Conservation (phyloP, 768 basidiomycete species). For the Rhizopogon salebrosus region DNA sequence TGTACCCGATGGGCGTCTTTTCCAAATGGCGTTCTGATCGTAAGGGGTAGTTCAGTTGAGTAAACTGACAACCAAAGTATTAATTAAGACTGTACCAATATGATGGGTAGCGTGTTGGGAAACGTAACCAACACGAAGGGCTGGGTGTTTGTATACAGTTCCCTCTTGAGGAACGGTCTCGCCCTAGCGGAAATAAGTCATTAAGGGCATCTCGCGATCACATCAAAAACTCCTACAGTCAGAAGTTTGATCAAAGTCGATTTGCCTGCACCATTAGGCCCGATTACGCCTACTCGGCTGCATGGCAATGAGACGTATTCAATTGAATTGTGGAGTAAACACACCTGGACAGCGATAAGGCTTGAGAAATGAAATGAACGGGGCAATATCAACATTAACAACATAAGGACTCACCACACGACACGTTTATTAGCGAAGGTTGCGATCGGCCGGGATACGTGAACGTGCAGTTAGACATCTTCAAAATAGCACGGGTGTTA, state of each 20-base stretch:
- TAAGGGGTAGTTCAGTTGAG: too few species aligned
- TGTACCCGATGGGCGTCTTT: constrained; percentile 94
- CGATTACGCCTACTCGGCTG: constrained; percentile 88
- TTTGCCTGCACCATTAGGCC: constrained; percentile 95
- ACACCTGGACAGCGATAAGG: constrained; percentile 86
- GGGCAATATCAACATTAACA: not conserved
- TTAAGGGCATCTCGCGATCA: constrained; percentile 4
- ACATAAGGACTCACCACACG: constrained; percentile 44
- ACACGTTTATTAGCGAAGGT: constrained; percentile 83
- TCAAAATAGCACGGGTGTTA: constrained; percentile 92
- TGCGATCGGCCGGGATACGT: constrained; percentile 82
- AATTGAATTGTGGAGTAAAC: constrained; percentile 21
- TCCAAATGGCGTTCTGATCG: constrained; percentile 81
- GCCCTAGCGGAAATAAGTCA: constrained; percentile 44
- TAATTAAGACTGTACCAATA: constrained; percentile 48
- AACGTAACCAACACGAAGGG: constrained; percentile 92
- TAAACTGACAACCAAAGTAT: constrained; percentile 10
- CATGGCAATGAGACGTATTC: constrained; percentile 17
- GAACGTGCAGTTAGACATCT: constrained; percentile 86
- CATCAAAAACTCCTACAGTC: constrained; percentile 49
- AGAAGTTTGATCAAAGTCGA: constrained; percentile 93
- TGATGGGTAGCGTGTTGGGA: constrained; percentile 99
- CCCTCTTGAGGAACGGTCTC: constrained; percentile 91
- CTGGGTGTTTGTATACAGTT: constrained; percentile 89
- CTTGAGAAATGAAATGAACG: not conserved